phyloP scores from a whole-genome alignment of 2,329 filamentous ascomycete species.

The Claviceps paspali region DNA sequence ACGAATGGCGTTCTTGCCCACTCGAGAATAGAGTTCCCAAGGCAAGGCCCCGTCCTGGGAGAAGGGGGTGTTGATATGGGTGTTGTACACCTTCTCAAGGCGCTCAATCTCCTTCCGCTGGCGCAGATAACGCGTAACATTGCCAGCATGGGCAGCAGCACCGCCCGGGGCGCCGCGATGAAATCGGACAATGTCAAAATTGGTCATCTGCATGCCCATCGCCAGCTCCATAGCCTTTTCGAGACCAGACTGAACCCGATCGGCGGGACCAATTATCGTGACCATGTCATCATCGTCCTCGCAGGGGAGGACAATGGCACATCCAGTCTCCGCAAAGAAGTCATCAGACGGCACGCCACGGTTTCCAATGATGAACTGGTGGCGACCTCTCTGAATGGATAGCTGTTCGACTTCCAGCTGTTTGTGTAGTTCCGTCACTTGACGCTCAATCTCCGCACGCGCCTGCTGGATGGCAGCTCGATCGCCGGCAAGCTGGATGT shows the following conservation, averaged over 20 bases:
- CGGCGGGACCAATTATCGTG: constrained; percentile 67
- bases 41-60: constrained; percentile 53
- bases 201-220: constrained; percentile 70
- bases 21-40: constrained; percentile 79
- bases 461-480: constrained; percentile 67
- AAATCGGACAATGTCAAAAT: constrained; percentile 67
- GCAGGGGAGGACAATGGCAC: constrained; percentile 66
- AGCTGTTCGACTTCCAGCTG: constrained; percentile 66
- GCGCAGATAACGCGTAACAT: constrained; percentile 76
- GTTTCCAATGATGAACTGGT: constrained; percentile 89
- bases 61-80: constrained; percentile 73
- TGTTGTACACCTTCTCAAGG: constrained; percentile 63
- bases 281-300: constrained; percentile 70
- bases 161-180: constrained; percentile 60
- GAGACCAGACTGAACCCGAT: constrained; percentile 57
- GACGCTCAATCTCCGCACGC: constrained; percentile 65
- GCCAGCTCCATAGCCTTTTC: constrained; percentile 82
- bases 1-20: constrained; percentile 68
- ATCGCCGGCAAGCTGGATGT: constrained; percentile 78
- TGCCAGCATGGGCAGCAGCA: constrained; percentile 63
- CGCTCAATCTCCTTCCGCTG: constrained; percentile 69
- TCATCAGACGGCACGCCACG: constrained; percentile 66
- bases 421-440: constrained; percentile 59
- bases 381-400: constrained; percentile 69
- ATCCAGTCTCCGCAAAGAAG: constrained; percentile 83